phyloP scores from a whole-genome alignment of 2,329 filamentous ascomycete genomes.

The Polytolypa hystricis region DNA sequence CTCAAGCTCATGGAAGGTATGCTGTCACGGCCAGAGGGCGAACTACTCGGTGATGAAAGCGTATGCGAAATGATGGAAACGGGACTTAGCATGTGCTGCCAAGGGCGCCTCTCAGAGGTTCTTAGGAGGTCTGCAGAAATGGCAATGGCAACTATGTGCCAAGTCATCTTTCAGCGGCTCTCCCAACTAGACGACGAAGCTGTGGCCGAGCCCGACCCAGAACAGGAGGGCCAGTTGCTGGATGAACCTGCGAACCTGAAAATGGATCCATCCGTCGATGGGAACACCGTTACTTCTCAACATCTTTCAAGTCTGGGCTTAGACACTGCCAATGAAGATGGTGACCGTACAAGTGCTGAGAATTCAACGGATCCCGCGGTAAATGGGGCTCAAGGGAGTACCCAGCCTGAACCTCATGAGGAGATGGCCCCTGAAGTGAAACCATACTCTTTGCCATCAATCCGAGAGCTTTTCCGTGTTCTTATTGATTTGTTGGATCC shows the following conservation, averaged over 20 bases:
- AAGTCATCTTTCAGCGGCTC: conserved; percentile 90
- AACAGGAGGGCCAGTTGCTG: conserved; percentile 49
- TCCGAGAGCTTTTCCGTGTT: conserved; percentile 86
- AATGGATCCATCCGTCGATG: conserved; percentile 69
- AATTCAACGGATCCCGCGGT: conserved; percentile 22
- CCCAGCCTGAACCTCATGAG: conserved; percentile 25
- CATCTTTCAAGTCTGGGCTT: conserved; percentile 32
- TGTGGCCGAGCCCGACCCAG: conserved; percentile 52
- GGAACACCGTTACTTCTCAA: conserved; percentile 48
- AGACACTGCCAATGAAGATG: conserved; percentile 24
- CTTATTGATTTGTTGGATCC: conserved; percentile 89
- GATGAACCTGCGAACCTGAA: conserved; percentile 65
- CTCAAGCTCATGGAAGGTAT: conserved; percentile 97
- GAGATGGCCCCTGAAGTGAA: conserved; percentile 51
- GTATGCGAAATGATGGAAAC: conserved; percentile 99
- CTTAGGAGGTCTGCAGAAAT: conserved; percentile 86
- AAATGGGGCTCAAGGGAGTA: conserved; percentile 23
- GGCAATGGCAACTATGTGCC: conserved; percentile 97
- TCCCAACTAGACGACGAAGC: conserved; percentile 75
- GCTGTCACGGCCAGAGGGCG: conserved; percentile 84
- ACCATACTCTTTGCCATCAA: conserved; percentile 88
- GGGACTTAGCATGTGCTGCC: conserved; percentile 92
- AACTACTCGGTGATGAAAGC: conserved; percentile 92
- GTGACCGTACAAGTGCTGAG: conserved; percentile 23
- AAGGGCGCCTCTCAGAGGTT: conserved; percentile 80